A percentile compares a stretch with the other conserved stretches of the same genome.
Conservation (phyloP, 768 basidiomycete species). For the Boletus subcaerulescens region DNA sequence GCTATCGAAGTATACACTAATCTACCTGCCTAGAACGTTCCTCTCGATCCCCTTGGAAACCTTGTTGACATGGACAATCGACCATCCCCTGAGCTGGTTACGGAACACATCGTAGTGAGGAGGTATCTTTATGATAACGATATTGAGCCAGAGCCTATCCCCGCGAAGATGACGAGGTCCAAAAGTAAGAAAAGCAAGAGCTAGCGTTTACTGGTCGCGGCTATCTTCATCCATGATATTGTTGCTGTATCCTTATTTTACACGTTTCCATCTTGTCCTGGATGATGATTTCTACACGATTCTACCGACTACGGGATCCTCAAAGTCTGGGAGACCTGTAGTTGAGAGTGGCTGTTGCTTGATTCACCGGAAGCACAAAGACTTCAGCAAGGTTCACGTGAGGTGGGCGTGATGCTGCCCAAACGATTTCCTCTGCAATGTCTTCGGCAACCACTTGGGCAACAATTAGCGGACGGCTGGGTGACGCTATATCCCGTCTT, state of each 20-base stretch:
- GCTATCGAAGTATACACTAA: not conserved
- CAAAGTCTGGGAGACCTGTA: constrained; percentile 42
- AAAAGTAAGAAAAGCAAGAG: constrained; percentile 50
- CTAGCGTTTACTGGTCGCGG: constrained; percentile 5
- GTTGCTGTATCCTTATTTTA: constrained; percentile 35
- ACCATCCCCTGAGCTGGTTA: constrained; percentile 54
- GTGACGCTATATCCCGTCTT: not conserved
- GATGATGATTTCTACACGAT: not conserved
- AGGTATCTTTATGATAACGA: constrained; percentile 82
- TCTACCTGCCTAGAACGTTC: constrained; percentile 44
- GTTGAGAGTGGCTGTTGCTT: constrained; percentile 64
- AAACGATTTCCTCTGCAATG: constrained; percentile 97
- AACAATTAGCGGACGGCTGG: constrained; percentile 5
- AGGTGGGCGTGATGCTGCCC: constrained; percentile 87
- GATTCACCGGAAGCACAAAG: constrained; percentile 75
- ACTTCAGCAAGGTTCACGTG: constrained; percentile 91
- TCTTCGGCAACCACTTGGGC: constrained; percentile 72
- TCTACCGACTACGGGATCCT: not conserved
- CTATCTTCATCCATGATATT: constrained; percentile 21
- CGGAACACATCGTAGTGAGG: constrained; percentile 69
- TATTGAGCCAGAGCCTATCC: constrained; percentile 33
- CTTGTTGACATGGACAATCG: constrained; percentile 49
- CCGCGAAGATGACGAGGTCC: constrained; percentile 54
- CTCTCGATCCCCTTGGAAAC: constrained; percentile 72
- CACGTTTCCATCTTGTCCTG: constrained; percentile 5